Percentiles rank a stretch among this genome's conserved stretches.
Evolutionary conservation across 75 land plant genomes (phyloP).

Genomic region (Cunninghamia lanceolata): DNA sequence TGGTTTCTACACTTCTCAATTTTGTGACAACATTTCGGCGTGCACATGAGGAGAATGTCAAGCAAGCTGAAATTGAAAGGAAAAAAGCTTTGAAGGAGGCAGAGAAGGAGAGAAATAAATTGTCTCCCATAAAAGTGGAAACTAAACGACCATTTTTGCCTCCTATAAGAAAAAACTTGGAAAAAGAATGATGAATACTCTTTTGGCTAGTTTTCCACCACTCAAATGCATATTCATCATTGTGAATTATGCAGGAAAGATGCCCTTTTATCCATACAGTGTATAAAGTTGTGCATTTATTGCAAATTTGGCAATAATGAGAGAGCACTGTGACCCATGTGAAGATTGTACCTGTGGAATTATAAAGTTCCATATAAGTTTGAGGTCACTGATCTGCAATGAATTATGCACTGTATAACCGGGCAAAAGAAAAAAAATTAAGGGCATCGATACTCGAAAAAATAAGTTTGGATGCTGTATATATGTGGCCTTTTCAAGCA

Average conservation of each 20-base stretch:
- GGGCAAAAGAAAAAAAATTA: neutral
- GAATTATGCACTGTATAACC: neutral
- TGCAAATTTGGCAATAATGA: neutral
- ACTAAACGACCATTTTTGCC: slow-evolving; percentile 13
- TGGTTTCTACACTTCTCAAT: slow-evolving; percentile 72
- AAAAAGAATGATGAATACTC: slow-evolving; percentile 1
- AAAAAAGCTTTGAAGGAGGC: slow-evolving; percentile 88
- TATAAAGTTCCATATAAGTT: neutral
- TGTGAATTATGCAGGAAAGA: slow-evolving; percentile 5
- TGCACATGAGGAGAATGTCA: slow-evolving; percentile 76
- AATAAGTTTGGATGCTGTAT: slow-evolving; percentile 5
- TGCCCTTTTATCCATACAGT: neutral
- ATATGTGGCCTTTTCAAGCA: slow-evolving; percentile 2
- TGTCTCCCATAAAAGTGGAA: slow-evolving; percentile 28
- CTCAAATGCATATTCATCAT: neutral
- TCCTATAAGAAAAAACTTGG: neutral
- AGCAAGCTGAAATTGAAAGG: slow-evolving; percentile 71
- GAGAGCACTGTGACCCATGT: neutral
- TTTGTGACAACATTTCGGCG: slow-evolving; percentile 74
- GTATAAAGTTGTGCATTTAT: neutral
- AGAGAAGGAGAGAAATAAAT: slow-evolving; percentile 59
- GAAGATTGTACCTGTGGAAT: neutral
- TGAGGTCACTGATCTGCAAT: neutral
- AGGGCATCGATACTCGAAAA: neutral
- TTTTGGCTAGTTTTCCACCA: neutral